Percentiles rank a stretch among this genome's conserved stretches.
Conservation (phyloP, 768 basidiomycete species). For the Sarcodon sp. region DNA sequence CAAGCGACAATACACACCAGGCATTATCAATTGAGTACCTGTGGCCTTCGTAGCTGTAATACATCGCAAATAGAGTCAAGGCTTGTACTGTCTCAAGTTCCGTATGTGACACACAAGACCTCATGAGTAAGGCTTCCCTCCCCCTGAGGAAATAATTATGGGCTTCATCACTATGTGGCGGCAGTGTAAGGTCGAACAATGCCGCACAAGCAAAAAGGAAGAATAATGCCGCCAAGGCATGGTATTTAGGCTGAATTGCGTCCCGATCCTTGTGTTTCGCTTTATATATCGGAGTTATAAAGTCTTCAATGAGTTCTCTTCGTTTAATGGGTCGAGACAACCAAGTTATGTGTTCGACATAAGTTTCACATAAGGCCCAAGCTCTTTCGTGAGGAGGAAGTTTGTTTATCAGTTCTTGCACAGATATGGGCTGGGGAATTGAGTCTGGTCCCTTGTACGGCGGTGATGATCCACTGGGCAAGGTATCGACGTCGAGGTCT, state of each 20-base stretch:
- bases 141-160: constrained; percentile 33
- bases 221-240: constrained; percentile 9
- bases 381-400: constrained; percentile 34
- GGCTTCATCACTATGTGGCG: constrained; percentile 21
- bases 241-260: constrained; percentile 13
- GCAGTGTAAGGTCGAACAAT: constrained; percentile 17
- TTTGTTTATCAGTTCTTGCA: constrained; percentile 46
- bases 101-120: constrained; percentile 23
- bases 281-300: constrained; percentile 51
- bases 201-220: constrained; percentile 18
- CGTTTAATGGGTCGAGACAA: constrained; percentile 49
- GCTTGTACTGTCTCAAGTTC: constrained; percentile 28
- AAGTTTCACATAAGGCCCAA: constrained; percentile 22
- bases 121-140: constrained; percentile 25
- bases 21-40: constrained; percentile 15
- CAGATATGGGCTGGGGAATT: background rate
- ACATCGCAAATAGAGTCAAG: constrained; percentile 16
- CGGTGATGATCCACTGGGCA: too few relatives aligned
- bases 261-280: constrained; percentile 10
- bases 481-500: too few relatives aligned
- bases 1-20: constrained; percentile 31
- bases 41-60: constrained; percentile 24
- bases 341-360: constrained; percentile 14
- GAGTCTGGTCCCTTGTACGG: too few relatives aligned
- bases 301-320: constrained; percentile 59